These are phyloP conservation scores for Gymnopilus junonius DNA, from an alignment of 768 basidiomycete genomes.

Conservation along the genomic window DNA sequence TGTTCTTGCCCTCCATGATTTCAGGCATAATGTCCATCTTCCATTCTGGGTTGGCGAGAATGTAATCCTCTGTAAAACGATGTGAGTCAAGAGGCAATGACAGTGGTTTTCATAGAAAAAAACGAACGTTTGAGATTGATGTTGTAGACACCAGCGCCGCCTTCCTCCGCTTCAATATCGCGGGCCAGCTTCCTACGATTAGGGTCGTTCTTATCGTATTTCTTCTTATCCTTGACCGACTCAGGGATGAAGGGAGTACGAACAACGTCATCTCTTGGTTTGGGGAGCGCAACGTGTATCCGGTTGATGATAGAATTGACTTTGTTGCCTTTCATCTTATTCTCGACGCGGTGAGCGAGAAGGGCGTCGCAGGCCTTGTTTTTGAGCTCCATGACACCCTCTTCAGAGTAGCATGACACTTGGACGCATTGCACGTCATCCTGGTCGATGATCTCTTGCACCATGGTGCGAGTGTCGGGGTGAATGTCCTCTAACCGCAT, in stretches of 20 bases:
- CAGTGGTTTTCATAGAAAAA: neutral
- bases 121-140: slow-evolving; percentile 86
- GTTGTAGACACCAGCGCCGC: slow-evolving; percentile 90
- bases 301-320: slow-evolving; percentile 93
- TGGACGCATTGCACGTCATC: slow-evolving; percentile 79
- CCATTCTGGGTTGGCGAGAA: slow-evolving; percentile 91
- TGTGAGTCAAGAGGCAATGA: neutral
- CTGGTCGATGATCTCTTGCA: slow-evolving; percentile 83
- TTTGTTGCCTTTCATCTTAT: slow-evolving; percentile 92
- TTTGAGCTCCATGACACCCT: slow-evolving; percentile 97
- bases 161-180: slow-evolving; percentile 85
- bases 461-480: slow-evolving; percentile 73
- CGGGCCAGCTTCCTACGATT: slow-evolving; percentile 72
- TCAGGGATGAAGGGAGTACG: slow-evolving; percentile 92
- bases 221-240: slow-evolving; percentile 70
- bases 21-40: slow-evolving; percentile 98
- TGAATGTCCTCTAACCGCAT: slow-evolving; percentile 84
- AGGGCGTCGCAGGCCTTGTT: slow-evolving; percentile 95
- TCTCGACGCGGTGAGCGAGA: slow-evolving; percentile 92
- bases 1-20: slow-evolving; percentile 97
- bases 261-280: slow-evolving; percentile 87
- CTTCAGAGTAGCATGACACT: slow-evolving; percentile 94
- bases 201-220: slow-evolving; percentile 88
- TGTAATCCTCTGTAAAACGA: slow-evolving; percentile 76
- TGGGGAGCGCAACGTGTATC: slow-evolving; percentile 93